These are phyloP conservation scores for Fusarium sarcochroum DNA, from an alignment of 2,329 filamentous ascomycete species.

Conservation along the genomic window DNA sequence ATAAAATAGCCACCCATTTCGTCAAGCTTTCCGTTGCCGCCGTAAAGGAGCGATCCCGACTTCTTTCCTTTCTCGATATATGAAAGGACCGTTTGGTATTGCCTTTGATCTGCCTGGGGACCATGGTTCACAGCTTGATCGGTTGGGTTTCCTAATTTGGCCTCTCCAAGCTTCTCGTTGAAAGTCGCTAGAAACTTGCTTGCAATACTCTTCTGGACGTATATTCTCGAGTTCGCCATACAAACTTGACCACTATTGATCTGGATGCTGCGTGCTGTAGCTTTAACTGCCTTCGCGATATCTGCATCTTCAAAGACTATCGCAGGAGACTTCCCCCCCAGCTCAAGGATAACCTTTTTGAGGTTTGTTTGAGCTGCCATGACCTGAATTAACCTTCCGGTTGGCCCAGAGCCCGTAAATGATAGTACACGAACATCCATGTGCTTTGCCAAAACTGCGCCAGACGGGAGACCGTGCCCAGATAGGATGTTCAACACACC, in stretches of 20 bases:
- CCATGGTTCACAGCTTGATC: constrained; percentile 11
- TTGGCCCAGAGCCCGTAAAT: constrained; percentile 81
- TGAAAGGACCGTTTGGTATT: constrained; percentile 14
- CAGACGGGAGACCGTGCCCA: constrained; percentile 76
- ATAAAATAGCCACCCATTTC: constrained; percentile 13
- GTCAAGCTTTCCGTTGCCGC: too few relatives aligned
- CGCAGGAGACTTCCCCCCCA: constrained; percentile 77
- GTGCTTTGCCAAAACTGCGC: constrained; percentile 76
- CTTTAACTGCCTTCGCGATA: constrained; percentile 60
- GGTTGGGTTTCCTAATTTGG: constrained; percentile 11
- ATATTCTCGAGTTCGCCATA: constrained; percentile 70
- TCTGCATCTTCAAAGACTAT: constrained; percentile 71
- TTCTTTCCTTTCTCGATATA: constrained; percentile 25
- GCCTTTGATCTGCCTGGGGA: constrained; percentile 18
- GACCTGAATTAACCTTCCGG: constrained; percentile 78
- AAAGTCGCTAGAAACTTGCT: constrained; percentile 16
- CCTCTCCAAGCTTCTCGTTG: constrained; percentile 9
- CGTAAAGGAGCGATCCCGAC: neutral
- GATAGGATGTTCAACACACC: constrained; percentile 82
- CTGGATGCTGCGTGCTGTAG: constrained; percentile 61
- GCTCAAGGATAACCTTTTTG: constrained; percentile 76
- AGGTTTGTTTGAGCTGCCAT: constrained; percentile 73
- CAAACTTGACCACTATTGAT: constrained; percentile 71
- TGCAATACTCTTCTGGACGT: constrained; percentile 66
- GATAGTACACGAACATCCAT: constrained; percentile 78